These are phyloP conservation scores for Biscogniauxia mediterranea DNA, from an alignment of 2,329 filamentous ascomycete genomes.

Conservation along the genomic window DNA sequence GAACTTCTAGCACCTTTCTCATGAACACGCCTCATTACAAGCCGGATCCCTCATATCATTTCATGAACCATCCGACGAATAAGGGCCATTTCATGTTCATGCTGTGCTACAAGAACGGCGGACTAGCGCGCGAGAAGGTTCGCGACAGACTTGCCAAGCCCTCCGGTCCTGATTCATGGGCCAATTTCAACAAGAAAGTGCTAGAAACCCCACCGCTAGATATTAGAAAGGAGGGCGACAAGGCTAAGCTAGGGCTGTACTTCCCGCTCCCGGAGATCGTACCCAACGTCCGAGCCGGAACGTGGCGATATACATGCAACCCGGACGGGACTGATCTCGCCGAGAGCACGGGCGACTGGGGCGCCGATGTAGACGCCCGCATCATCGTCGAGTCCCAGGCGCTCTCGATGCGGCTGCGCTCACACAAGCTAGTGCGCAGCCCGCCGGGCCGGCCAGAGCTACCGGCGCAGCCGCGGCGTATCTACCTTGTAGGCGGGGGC, in stretches of 20 bases:
- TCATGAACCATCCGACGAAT: constrained; percentile 96
- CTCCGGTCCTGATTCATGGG: constrained; percentile 62
- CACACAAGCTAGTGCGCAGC: constrained; percentile 67
- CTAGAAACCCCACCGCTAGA: constrained; percentile 68
- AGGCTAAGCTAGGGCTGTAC: constrained; percentile 87
- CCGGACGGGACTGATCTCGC: constrained; percentile 53
- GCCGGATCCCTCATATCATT: constrained; percentile 88
- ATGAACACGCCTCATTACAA: constrained; percentile 94
- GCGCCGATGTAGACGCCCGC: constrained; percentile 71
- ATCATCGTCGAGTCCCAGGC: constrained; percentile 93
- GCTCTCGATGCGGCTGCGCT: constrained; percentile 84
- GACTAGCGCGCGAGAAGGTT: constrained; percentile 85
- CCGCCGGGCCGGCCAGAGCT: constrained; percentile 46
- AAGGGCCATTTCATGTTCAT: constrained; percentile 97
- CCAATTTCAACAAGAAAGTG: constrained; percentile 73
- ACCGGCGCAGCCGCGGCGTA: constrained; percentile 79
- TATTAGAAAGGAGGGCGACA: constrained; percentile 49
- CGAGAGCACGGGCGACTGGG: constrained; percentile 45
- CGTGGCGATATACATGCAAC: constrained; percentile 74
- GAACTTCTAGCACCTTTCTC: constrained; percentile 94
- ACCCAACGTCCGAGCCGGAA: constrained; percentile 81
- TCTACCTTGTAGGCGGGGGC: constrained; percentile 94
- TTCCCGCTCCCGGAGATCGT: constrained; percentile 96
- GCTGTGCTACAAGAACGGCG: constrained; percentile 99
- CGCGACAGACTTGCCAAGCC: constrained; percentile 72